Evolutionary conservation across 306 rosid genomes (phyloP).

Genomic region (Fragaria iinumae): DNA sequence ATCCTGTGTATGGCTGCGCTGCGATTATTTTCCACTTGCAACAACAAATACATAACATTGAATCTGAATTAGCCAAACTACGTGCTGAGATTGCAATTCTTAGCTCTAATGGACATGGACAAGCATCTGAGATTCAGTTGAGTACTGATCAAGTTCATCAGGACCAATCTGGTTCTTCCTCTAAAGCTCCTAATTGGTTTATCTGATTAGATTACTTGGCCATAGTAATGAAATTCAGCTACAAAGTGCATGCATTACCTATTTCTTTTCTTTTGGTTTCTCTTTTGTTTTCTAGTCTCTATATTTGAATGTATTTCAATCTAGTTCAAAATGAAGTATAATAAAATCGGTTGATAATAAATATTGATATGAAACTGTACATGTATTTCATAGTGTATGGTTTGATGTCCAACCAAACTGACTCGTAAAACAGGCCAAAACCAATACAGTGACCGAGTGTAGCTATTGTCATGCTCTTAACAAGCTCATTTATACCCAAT

Average conservation of each 20-base stretch:
- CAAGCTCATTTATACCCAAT: too few species aligned
- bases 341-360: neutral
- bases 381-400: too few species aligned
- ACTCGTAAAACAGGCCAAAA: too few species aligned
- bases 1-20: slow-evolving; percentile 67
- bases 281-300: too few species aligned
- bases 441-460: too few species aligned
- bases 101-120: slow-evolving; percentile 18
- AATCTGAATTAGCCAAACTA: slow-evolving; percentile 45
- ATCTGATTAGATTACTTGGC: neutral
- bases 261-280: neutral
- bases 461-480: too few species aligned
- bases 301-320: neutral
- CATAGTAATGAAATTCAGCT: neutral
- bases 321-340: neutral
- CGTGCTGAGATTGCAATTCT: slow-evolving; percentile 44
- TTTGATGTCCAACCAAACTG: too few species aligned
- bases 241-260: neutral
- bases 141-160: neutral
- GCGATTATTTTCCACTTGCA: slow-evolving; percentile 51
- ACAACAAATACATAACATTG: slow-evolving; percentile 40
- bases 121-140: neutral
- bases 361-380: neutral
- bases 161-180: neutral
- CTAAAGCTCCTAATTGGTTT: neutral